Conservation (phyloP, 2,329 filamentous ascomycete genomes). For the Aurifilum marmelostoma region DNA sequence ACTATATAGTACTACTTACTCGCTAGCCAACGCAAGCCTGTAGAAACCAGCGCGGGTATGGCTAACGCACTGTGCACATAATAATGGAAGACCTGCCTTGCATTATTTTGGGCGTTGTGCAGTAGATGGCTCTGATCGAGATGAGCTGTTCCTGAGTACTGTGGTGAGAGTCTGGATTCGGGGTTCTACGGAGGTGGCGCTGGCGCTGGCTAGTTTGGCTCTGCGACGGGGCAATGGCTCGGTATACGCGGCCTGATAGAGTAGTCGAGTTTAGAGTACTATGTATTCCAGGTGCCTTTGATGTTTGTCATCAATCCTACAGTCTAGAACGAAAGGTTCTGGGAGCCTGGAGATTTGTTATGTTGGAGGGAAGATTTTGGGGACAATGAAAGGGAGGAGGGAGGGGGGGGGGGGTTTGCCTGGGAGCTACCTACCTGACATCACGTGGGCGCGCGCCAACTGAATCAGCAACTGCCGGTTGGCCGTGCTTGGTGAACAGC, state of each 20-base stretch:
- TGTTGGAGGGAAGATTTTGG: neutral
- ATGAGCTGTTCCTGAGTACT: neutral
- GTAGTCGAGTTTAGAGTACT: no score
- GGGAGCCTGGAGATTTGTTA: no score
- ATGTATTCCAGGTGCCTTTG: neutral
- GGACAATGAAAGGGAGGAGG: no score
- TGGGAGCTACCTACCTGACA: neutral
- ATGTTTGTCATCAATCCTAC: neutral
- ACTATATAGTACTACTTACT: neutral
- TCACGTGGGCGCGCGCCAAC: slow-evolving; percentile 18
- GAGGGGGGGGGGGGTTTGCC: neutral
- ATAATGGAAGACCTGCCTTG: neutral
- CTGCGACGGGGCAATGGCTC: neutral
- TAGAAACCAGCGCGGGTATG: neutral
- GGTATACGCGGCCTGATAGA: neutral
- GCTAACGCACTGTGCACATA: neutral
- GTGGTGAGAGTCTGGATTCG: neutral
- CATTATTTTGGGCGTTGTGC: neutral
- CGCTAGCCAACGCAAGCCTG: no score
- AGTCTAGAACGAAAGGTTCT: neutral
- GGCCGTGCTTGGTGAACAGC: neutral
- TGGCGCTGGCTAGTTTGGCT: neutral
- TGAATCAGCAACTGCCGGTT: neutral
- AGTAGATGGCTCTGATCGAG: neutral
- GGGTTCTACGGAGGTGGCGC: neutral